Percentiles rank a stretch among this genome's conserved stretches.
Evolutionary conservation across 495 filamentous ascomycete species (phyloP).

Genomic region (Chaetomium cochliodes): DNA sequence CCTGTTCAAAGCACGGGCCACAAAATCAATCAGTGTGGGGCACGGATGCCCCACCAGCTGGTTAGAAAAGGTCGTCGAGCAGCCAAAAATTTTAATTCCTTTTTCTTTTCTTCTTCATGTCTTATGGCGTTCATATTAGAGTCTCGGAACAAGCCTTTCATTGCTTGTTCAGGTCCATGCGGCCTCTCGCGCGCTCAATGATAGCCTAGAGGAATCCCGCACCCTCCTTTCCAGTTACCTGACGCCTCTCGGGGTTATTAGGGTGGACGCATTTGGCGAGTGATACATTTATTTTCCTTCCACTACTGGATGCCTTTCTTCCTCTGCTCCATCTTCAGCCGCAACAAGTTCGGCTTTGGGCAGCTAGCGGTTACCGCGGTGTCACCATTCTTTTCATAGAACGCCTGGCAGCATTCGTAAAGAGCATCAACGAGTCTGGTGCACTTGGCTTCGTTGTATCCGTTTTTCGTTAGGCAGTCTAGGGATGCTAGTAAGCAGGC

Average conservation of each 20-base stretch:
- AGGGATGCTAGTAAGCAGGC: slow-evolving; percentile 6
- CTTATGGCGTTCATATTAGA: slow-evolving; percentile 96
- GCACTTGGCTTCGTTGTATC: slow-evolving; percentile 87
- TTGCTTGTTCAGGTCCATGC: slow-evolving; percentile 88
- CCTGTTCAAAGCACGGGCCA: slow-evolving; percentile 8
- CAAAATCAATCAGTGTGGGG: background rate
- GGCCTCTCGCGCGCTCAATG: slow-evolving; percentile 97
- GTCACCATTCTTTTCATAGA: slow-evolving; percentile 81
- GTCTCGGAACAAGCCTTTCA: slow-evolving; percentile 95
- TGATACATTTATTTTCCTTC: slow-evolving; percentile 41
- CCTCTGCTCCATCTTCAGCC: slow-evolving; percentile 84
- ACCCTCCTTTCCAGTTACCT: slow-evolving; percentile 67
- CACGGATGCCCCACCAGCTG: background rate
- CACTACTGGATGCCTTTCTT: slow-evolving; percentile 36
- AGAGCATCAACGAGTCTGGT: slow-evolving; percentile 78
- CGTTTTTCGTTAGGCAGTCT: slow-evolving; percentile 83
- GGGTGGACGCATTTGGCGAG: slow-evolving; percentile 48
- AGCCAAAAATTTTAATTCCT: slow-evolving; percentile 32
- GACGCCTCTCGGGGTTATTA: slow-evolving; percentile 42
- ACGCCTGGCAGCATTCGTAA: slow-evolving; percentile 89
- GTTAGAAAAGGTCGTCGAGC: slow-evolving; percentile 19
- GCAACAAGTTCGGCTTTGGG: slow-evolving; percentile 74
- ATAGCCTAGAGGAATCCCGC: slow-evolving; percentile 80
- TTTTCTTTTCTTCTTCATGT: slow-evolving; percentile 63
- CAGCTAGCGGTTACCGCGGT: slow-evolving; percentile 76